Percentiles rank a stretch among this genome's conserved stretches.
Conservation (phyloP, 208 protist species). For the Trypanosomatidae sp. region DNA sequence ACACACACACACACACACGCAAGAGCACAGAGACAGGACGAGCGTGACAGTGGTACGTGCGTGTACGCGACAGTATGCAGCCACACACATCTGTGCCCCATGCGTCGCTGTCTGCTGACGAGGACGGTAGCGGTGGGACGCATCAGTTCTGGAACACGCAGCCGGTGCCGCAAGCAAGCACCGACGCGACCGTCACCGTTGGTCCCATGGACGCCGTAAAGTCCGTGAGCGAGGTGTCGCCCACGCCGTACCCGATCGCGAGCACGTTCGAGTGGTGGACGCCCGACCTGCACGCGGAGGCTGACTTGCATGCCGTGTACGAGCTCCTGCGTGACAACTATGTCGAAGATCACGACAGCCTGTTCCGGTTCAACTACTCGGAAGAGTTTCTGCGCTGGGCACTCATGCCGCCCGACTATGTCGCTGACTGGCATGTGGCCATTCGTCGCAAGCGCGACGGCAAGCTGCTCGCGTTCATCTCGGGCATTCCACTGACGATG, state of each 20-base stretch:
- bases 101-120: not conserved
- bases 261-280: slow-evolving; percentile 92
- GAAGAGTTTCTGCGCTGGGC: slow-evolving; percentile 96
- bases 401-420: slow-evolving; percentile 91
- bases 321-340: slow-evolving; percentile 97
- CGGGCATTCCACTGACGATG: slow-evolving; percentile 89
- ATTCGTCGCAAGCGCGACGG: slow-evolving; percentile 87
- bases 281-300: slow-evolving; percentile 66
- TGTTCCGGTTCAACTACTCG: slow-evolving; percentile 99
- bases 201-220: slow-evolving; percentile 54
- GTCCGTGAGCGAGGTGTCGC: slow-evolving; percentile 75
- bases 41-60: not conserved
- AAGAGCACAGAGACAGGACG: not conserved
- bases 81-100: no score
- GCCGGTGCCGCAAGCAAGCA: slow-evolving; percentile 49
- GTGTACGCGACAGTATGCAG: no score
- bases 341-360: slow-evolving; percentile 98
- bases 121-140: not conserved
- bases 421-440: slow-evolving; percentile 94
- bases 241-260: slow-evolving; percentile 86
- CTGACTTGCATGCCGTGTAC: slow-evolving; percentile 83
- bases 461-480: slow-evolving; percentile 96
- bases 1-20: not conserved
- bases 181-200: slow-evolving; percentile 6
- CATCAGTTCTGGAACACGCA: slow-evolving; percentile 83